These are phyloP conservation scores for Loxodes magnus DNA, from an alignment of 73 alveolate species.

Conservation along the genomic window DNA sequence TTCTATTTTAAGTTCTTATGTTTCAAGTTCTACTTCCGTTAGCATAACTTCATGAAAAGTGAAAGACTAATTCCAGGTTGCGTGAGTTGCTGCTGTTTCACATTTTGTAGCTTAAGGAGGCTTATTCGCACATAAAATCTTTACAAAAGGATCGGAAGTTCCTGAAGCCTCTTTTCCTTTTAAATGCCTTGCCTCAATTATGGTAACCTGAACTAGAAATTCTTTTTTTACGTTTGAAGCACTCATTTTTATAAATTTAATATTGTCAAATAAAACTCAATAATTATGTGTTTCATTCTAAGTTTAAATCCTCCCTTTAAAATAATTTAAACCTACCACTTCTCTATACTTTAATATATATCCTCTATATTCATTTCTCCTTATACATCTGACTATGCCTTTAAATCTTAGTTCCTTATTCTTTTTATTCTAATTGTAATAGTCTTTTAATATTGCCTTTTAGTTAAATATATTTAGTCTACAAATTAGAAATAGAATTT, in stretches of 20 bases:
- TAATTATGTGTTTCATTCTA: too few species aligned
- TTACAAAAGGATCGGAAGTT: slow-evolving; percentile 84
- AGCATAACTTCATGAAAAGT: slow-evolving; percentile 63
- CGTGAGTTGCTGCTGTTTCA: slow-evolving; percentile 47
- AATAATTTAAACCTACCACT: too few species aligned
- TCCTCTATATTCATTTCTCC: too few species aligned
- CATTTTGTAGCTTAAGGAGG: slow-evolving; percentile 73
- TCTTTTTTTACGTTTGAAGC: slow-evolving; percentile 2
- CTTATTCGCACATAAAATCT: slow-evolving; percentile 54
- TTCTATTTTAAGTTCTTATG: slow-evolving; percentile 71
- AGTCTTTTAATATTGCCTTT: too few species aligned
- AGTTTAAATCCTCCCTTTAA: too few species aligned
- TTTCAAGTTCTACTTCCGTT: slow-evolving; percentile 69
- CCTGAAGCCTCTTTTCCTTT: slow-evolving; percentile 77
- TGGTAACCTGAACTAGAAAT: slow-evolving; percentile 43
- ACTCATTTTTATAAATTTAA: background rate
- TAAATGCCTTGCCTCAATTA: slow-evolving; percentile 77
- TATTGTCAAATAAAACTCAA: background rate
- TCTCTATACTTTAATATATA: too few species aligned
- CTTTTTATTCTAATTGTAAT: too few species aligned
- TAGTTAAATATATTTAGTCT: too few species aligned
- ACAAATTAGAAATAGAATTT: too few species aligned
- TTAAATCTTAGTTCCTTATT: too few species aligned
- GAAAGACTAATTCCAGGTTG: slow-evolving; percentile 80
- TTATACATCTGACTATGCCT: too few species aligned